Conservation (phyloP, 306 rosid genomes). For the Vachellia pachyceras region DNA sequence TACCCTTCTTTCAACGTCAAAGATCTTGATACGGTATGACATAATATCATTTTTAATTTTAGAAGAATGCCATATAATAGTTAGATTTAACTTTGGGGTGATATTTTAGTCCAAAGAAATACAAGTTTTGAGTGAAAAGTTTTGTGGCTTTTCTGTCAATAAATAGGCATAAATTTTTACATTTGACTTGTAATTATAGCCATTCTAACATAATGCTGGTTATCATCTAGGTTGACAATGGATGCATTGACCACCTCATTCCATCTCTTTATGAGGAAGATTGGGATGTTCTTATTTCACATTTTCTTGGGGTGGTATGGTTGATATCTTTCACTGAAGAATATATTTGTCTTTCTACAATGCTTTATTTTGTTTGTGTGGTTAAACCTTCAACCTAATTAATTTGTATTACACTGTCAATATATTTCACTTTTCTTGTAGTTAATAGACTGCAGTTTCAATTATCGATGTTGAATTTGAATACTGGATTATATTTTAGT, state of each 20-base stretch:
- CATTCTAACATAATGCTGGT: conserved; percentile 20
- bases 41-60: neutral
- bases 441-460: neutral
- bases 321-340: conserved; percentile 7
- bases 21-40: conserved; percentile 90
- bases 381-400: neutral
- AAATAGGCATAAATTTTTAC: neutral
- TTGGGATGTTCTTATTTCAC: conserved; percentile 98
- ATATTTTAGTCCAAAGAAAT: conserved; percentile 22
- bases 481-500: neutral
- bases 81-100: conserved; percentile 20
- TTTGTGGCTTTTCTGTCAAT: conserved; percentile 11
- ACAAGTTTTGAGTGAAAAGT: conserved; percentile 26
- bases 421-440: neutral
- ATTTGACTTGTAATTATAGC: conserved; percentile 21
- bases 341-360: neutral
- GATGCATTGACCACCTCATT: conserved; percentile 88
- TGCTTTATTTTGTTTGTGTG: neutral
- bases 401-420: neutral
- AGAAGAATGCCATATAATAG: conserved; percentile 30
- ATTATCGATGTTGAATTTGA: neutral
- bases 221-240: conserved; percentile 81
- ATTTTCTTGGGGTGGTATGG: conserved; percentile 98
- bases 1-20: conserved; percentile 95
- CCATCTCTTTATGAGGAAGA: conserved; percentile 82